A percentile compares a stretch with the other conserved stretches of the same genome.
Evolutionary conservation across 768 basidiomycete species (phyloP).

Genomic region (Phlebiopsis gigantea): DNA sequence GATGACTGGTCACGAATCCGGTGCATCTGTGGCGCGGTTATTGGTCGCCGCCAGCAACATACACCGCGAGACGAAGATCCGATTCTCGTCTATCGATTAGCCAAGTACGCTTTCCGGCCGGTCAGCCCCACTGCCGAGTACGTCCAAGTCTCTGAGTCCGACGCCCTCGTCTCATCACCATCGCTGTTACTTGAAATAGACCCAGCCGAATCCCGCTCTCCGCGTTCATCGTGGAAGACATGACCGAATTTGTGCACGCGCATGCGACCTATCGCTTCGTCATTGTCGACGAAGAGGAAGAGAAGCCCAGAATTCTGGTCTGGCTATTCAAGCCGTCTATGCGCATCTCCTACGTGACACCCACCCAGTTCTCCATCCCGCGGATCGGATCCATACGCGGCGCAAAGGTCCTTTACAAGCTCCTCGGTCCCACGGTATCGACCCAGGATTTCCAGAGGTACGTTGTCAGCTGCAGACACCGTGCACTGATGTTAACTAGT

Average conservation of each 20-base stretch:
- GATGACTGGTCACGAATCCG: conserved; percentile 63
- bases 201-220: conserved; percentile 55
- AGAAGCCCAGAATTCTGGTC: conserved; percentile 73
- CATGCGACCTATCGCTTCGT: conserved; percentile 94
- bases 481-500: not conserved
- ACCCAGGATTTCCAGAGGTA: conserved; percentile 51
- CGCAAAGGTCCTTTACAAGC: conserved; percentile 84
- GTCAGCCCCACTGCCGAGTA: conserved; percentile 58
- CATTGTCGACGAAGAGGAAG: conserved; percentile 82
- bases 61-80: conserved; percentile 24
- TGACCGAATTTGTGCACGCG: conserved; percentile 86
- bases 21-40: conserved; percentile 79
- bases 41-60: conserved; percentile 66
- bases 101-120: conserved; percentile 82
- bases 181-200: conserved; percentile 22
- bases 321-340: conserved; percentile 95
- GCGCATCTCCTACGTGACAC: conserved; percentile 65
- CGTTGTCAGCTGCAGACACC: conserved; percentile 14
- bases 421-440: conserved; percentile 56
- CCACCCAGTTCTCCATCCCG: conserved; percentile 50
- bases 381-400: conserved; percentile 58
- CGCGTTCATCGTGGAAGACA: conserved; percentile 87
- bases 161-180: not conserved
- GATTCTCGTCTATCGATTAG: conserved; percentile 54
- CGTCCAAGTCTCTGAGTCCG: conserved; percentile 24